These are phyloP conservation scores for Arabidopsis hybrid DNA, from an alignment of 441 rosid genomes.

Conservation along the genomic window DNA sequence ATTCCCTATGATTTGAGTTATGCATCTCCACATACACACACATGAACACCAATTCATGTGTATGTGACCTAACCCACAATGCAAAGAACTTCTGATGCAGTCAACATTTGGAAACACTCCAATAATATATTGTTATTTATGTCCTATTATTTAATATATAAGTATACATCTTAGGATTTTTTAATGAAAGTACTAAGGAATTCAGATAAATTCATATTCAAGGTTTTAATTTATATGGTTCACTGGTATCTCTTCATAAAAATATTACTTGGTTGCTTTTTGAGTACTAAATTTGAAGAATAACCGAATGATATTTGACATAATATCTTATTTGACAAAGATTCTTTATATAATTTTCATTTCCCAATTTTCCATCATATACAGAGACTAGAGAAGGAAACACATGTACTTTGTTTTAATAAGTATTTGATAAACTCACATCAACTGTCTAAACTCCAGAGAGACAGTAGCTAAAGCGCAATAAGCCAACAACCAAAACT, in stretches of 20 bases:
- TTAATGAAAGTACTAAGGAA: no score
- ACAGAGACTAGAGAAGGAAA: conserved; percentile 16
- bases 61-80: conserved; percentile 19
- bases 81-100: conserved; percentile 15
- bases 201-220: no score
- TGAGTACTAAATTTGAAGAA: no score
- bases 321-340: no score
- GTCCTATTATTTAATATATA: not conserved
- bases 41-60: conserved; percentile 1
- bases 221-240: no score
- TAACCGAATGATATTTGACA: no score
- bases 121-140: not conserved
- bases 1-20: conserved; percentile 23
- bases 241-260: no score
- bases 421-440: conserved; percentile 9
- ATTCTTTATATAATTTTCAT: no score
- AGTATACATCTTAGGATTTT: no score
- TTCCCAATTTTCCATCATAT: not conserved
- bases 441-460: conserved; percentile 29
- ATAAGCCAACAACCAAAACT: conserved; percentile 46
- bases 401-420: not conserved
- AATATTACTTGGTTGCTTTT: no score
- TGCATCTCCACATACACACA: conserved; percentile 7
- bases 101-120: conserved; percentile 4
- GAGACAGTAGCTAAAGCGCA: conserved; percentile 39